phyloP scores from a whole-genome alignment of 164 flowering plant species.

The Berberis thunbergii region DNA sequence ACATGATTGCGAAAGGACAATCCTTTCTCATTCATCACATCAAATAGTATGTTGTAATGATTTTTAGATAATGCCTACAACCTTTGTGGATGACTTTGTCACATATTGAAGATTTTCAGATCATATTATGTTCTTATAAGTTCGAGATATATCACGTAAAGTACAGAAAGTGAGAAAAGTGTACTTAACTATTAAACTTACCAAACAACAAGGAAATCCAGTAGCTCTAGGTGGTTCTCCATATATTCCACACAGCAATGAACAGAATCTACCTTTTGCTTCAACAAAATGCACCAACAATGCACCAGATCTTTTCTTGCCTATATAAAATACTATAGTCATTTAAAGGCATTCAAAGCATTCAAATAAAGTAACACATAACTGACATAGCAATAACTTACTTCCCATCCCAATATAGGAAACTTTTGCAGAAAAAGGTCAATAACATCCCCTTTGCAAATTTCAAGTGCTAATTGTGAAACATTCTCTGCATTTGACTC shows the following conservation, averaged over 20 bases:
- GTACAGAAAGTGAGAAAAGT: background rate
- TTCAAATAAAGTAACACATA: background rate
- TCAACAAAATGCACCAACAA: slow-evolving; percentile 84
- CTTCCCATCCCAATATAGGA: slow-evolving; percentile 84
- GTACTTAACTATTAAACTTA: slow-evolving; percentile 16
- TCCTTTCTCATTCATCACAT: too few relatives aligned
- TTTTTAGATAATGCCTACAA: too few relatives aligned
- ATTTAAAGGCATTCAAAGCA: slow-evolving; percentile 4
- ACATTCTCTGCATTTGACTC: slow-evolving; percentile 75
- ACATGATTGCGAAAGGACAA: too few relatives aligned
- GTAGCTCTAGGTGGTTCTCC: slow-evolving; percentile 73
- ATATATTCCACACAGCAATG: slow-evolving; percentile 75
- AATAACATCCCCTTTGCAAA: slow-evolving; percentile 80
- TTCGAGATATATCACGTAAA: background rate
- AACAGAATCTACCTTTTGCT: slow-evolving; percentile 63
- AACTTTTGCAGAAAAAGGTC: slow-evolving; percentile 73
- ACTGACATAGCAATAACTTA: slow-evolving; percentile 24
- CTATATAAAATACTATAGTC: slow-evolving; percentile 25
- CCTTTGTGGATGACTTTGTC: too few relatives aligned
- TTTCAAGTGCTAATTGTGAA: slow-evolving; percentile 54
- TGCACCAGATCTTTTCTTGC: slow-evolving; percentile 86
- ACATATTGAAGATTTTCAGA: too few relatives aligned
- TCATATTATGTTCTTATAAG: too few relatives aligned
- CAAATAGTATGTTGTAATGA: too few relatives aligned
- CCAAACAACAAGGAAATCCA: slow-evolving; percentile 92